Evolutionary conservation across 2,329 filamentous ascomycete species (phyloP).

Genomic region (Didymella segeticola): DNA sequence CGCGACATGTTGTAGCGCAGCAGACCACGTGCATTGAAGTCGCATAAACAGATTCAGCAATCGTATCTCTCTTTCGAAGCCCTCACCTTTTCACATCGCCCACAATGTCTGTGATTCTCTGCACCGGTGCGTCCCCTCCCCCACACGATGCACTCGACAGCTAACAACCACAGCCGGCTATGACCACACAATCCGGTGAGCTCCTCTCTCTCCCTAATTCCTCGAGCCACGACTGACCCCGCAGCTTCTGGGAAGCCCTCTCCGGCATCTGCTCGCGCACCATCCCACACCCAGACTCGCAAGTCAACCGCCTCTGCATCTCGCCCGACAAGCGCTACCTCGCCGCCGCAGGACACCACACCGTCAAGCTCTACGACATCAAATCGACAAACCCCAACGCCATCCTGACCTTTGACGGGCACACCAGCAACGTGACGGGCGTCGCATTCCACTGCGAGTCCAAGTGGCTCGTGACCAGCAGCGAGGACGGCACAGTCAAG

Average conservation of each 20-base stretch:
- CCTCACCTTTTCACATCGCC: not conserved
- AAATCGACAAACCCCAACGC: conserved; percentile 97
- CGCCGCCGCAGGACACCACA: conserved; percentile 79
- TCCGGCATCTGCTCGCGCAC: conserved; percentile 98
- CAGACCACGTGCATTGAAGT: conserved; percentile 5
- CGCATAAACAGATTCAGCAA: not conserved
- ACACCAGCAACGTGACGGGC: conserved; percentile 94
- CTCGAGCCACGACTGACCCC: conserved; percentile 27
- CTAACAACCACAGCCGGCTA: conserved; percentile 66
- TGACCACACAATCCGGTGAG: conserved; percentile 76
- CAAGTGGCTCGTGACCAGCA: conserved; percentile 99
- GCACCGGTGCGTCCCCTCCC: conserved; percentile 61
- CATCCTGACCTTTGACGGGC: conserved; percentile 91
- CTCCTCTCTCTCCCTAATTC: conserved; percentile 1
- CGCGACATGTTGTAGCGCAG: conserved; percentile 6
- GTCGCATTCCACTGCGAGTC: conserved; percentile 98
- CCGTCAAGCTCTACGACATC: conserved; percentile 97
- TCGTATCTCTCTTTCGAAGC: not conserved
- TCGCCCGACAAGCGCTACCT: conserved; percentile 97
- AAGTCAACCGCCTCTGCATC: conserved; percentile 97
- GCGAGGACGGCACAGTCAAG: conserved; percentile 94
- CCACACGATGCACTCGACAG: conserved; percentile 18
- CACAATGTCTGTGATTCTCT: conserved; percentile 70
- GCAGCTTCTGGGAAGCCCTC: conserved; percentile 95
- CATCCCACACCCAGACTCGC: conserved; percentile 96